Evolutionary conservation across 805 yeast species (phyloP), one percentile per base, ranked within the genome.

Genomic region (Nakazawaea molendinolei): DNA sequence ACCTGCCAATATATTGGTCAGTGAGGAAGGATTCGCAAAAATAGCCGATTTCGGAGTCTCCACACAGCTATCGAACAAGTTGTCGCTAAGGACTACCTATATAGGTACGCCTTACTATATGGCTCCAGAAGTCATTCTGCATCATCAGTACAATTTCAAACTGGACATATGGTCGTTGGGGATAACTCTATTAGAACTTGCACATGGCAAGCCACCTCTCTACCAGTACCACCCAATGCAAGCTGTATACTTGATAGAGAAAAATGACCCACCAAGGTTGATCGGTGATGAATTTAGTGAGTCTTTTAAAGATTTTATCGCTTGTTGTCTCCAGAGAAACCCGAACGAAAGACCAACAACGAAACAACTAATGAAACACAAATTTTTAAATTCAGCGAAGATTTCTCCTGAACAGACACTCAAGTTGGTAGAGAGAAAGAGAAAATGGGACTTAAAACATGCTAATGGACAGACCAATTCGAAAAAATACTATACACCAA

Each of bases 1-100:
- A 52, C 90, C 95, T 2, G 95, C 95, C 0, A 90, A 90, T 54
- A 75, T 90, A 17, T 60, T 90, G 23, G 55, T 89, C 13, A 78
- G 86, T 14, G 69, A 70, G 2, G 58, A 67, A 9, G 89, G 94
- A 3, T 78, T 72, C 8, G 90, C 86, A 10, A 92, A 90, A 49
- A 68, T 90, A 33, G 97, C 96, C 2, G 98, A 90, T 56, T 90
- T 90, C 58, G 97, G 97, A 1, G 96, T 90, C 8, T 95, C 97
- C 1, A 85, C 97, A 1, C 83, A 79, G 47, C 66, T 60, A 4
- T 67, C 77, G 2, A 79, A 78, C 34, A 67, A 73, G 46, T 59
- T 74, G 39, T 65, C 74, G 13, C 65, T 76, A 39, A 39, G 65
- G 30, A 65, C 69, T 53, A 60, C 80, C 0, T 66, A 73, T 50